Evolutionary conservation across 1,139 yeast genomes (phyloP), one percentile per base, ranked within the genome.

Genomic region (Oligophagozyma castellii): DNA sequence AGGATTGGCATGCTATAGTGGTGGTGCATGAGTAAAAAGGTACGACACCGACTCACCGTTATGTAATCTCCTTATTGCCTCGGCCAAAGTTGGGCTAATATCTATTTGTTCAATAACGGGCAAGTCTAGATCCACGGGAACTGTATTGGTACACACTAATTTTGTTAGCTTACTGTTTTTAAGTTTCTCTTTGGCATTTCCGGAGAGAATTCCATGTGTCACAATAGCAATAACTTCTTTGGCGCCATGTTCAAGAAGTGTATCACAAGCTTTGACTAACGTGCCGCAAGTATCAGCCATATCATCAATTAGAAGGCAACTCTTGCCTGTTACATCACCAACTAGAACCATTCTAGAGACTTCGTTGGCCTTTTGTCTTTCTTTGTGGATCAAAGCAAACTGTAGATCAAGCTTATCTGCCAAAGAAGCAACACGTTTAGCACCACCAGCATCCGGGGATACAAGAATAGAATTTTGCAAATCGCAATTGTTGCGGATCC

Each of bases 271-370:
- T 46, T 77, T 77, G 38, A 76, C 77, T 37, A 77, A 58, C 3
- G 89, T 77, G 27, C 89, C 89, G 56, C 89, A 77, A 4, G 89
- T 78, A 47, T 78, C 89, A 14, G 86, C 86, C 80, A 78, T 77
- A 49, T 78, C 92, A 49, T 78, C 92, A 23, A 78, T 71, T 40
- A 78, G 58, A 16, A 78, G 61, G 57, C 89, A 77, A 3, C 73
- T 65, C 45, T 76, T 76, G 30, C 70, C 68, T 2, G 67, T 56
- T 19, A 78, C 92, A 54, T 78, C 89, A 42, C 92, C 92, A 24
- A 78, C 92, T 7, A 60, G 41, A 12, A 95, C 83, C 86, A 77
- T 76, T 47, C 72, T 63, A 18, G 78, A 68, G 12, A 76, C 80
- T 55, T 77, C 84, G 46, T 75, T 76, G 22, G 89, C 84, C 51